These are phyloP conservation scores for Gracilaria gracilis DNA, from an alignment of 23 red algal species.

Conservation along the genomic window DNA sequence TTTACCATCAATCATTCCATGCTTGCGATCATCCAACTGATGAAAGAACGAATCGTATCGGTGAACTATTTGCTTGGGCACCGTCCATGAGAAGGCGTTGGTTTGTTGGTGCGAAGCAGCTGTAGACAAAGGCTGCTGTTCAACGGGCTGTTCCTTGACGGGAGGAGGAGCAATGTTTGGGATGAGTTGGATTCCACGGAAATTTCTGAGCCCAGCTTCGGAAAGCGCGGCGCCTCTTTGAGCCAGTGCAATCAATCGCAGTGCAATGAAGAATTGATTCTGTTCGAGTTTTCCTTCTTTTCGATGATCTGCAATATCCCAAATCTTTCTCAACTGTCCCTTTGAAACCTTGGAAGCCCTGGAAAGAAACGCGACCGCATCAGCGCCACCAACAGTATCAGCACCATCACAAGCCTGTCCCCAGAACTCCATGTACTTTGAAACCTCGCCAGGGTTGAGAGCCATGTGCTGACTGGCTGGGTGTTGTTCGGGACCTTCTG, in stretches of 20 bases:
- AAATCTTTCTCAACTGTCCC: constrained; percentile 82
- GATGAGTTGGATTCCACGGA: constrained; percentile 90
- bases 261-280: constrained; percentile 93
- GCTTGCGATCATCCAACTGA: constrained; percentile 23
- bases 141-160: constrained; percentile 12
- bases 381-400: constrained; percentile 52
- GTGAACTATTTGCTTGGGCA: constrained; percentile 55
- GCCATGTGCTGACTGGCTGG: constrained; percentile 71
- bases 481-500: constrained; percentile 63
- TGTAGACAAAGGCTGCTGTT: neutral
- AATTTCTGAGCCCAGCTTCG: constrained; percentile 84
- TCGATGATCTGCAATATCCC: constrained; percentile 88
- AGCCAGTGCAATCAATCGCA: constrained; percentile 90
- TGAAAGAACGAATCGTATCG: constrained; percentile 85
- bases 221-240: constrained; percentile 93
- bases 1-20: constrained; percentile 70
- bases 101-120: neutral
- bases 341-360: constrained; percentile 78
- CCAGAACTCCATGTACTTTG: constrained; percentile 77
- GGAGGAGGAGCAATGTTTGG: constrained; percentile 79
- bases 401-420: constrained; percentile 66
- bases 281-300: constrained; percentile 77
- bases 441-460: constrained; percentile 77
- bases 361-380: constrained; percentile 74
- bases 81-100: constrained; percentile 68